Percentiles rank a stretch among this genome's conserved stretches.
These are phyloP conservation scores for Pseudonectria foliicola DNA, from an alignment of 2,329 filamentous ascomycete genomes.

Conservation along the genomic window DNA sequence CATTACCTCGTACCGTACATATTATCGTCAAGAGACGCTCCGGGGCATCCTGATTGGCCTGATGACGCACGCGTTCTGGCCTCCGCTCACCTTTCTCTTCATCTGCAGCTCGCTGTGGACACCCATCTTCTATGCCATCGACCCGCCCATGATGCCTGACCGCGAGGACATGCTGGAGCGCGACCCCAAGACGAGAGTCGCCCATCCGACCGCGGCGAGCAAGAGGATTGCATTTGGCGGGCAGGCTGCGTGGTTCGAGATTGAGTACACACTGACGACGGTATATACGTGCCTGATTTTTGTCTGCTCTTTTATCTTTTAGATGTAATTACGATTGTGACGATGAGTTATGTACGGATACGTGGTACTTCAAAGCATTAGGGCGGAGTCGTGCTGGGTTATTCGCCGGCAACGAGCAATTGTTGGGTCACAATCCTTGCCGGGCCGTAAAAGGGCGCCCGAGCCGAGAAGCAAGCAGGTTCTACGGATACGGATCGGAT, in stretches of 20 bases:
- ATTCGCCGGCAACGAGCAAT: too few species aligned
- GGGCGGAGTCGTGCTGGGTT: too few species aligned
- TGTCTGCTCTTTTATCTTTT: constrained; percentile 30
- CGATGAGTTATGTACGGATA: too few species aligned
- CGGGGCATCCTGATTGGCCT: constrained; percentile 42
- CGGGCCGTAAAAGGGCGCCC: too few species aligned
- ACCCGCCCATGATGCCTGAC: constrained; percentile 50
- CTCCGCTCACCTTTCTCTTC: constrained; percentile 50
- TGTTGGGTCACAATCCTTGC: too few species aligned
- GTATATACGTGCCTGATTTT: constrained; percentile 44
- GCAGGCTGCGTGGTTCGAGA: constrained; percentile 49
- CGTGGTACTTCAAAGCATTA: too few species aligned
- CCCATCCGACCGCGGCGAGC: constrained; percentile 41
- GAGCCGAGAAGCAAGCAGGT: too few species aligned
- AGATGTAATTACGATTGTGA: constrained; percentile 16
- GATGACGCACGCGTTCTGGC: constrained; percentile 56
- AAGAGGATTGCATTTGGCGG: constrained; percentile 49
- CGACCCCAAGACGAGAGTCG: constrained; percentile 48
- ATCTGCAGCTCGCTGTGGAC: constrained; percentile 49
- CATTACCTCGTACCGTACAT: constrained; percentile 44
- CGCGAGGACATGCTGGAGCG: constrained; percentile 49
- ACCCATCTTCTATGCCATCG: constrained; percentile 53
- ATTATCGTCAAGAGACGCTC: constrained; percentile 30
- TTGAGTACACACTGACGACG: constrained; percentile 46
- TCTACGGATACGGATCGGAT: too few species aligned